Conservation (phyloP, 345 rosid genomes). For the Eucalyptus polybractea region DNA sequence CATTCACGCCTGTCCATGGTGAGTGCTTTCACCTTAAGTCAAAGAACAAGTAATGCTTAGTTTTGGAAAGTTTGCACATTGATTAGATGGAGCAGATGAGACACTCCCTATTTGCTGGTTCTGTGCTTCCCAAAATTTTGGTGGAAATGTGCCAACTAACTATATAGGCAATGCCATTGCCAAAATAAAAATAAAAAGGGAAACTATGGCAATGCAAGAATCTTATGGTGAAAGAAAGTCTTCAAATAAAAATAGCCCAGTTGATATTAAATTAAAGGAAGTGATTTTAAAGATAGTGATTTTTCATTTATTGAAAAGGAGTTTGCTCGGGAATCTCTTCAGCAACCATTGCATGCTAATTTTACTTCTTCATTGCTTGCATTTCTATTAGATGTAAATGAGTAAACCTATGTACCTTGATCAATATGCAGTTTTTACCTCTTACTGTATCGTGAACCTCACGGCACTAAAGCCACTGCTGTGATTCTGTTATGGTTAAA, state of each 20-base stretch:
- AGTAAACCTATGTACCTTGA: neutral
- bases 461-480: neutral
- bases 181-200: neutral
- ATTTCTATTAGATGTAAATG: neutral
- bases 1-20: slow-evolving; percentile 95
- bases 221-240: neutral
- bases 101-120: neutral
- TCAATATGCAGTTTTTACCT: neutral
- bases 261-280: neutral
- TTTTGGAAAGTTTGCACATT: neutral
- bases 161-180: neutral
- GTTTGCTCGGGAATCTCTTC: neutral
- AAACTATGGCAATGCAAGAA: neutral
- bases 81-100: neutral
- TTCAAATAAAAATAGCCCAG: neutral
- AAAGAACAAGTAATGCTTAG: neutral
- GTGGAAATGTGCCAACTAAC: neutral
- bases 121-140: neutral
- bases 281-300: neutral
- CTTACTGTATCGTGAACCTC: neutral
- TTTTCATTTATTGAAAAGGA: neutral
- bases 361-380: neutral
- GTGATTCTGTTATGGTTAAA: neutral
- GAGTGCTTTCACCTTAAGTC: neutral
- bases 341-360: neutral